Conservation (phyloP, 148 eudicot genomes). For the Diospyros lotus region DNA sequence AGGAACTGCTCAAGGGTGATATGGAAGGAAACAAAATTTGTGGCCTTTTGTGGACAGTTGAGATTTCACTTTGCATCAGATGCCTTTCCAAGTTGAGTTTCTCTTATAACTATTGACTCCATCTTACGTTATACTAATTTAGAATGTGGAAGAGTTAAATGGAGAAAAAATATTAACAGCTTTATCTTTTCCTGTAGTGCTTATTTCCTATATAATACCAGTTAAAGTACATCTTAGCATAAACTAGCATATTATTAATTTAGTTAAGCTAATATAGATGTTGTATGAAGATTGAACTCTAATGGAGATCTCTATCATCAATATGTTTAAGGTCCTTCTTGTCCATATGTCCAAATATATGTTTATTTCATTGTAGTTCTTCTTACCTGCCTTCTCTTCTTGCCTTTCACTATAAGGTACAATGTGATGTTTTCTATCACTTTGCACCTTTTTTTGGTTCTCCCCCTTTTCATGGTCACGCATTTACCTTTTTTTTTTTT, state of each 20-base stretch:
- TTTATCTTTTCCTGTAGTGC: no score
- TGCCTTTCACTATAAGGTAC: neutral
- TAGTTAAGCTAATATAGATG: no score
- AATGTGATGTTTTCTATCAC: neutral
- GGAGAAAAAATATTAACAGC: neutral
- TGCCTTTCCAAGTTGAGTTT: constrained; percentile 2
- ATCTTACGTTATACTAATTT: neutral
- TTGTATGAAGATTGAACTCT: no score
- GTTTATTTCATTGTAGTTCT: no score
- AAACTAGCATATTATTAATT: no score
- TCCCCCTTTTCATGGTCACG: no score
- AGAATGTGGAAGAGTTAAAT: neutral
- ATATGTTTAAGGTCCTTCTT: no score
- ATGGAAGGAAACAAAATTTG: neutral
- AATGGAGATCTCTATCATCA: no score
- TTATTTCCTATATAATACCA: neutral
- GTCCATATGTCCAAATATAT: no score
- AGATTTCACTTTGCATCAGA: no score
- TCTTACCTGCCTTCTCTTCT: neutral
- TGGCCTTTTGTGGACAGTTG: no score
- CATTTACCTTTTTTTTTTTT: neutral
- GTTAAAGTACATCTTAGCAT: neutral
- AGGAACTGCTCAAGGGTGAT: neutral
- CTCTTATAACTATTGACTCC: neutral
- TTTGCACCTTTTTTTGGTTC: neutral